Base-by-base conservation (phyloP, 306 rosid genomes). In the Trichosanthes cucumerina region DNA sequence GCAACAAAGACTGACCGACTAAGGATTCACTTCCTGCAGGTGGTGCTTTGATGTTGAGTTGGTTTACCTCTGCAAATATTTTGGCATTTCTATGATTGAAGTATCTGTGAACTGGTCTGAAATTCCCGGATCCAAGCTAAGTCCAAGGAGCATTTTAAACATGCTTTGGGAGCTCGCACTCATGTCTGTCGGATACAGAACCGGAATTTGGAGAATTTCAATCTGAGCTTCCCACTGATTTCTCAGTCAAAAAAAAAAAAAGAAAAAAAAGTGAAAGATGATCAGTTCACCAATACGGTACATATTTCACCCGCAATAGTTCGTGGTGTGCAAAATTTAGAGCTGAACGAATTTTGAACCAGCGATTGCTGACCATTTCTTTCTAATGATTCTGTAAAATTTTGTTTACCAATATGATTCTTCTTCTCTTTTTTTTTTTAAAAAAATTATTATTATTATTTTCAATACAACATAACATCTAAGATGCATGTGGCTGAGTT, bases 21-120 rank as follows among this genome's bases (percentile, higher is more conserved):
- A 1, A 31, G 54, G n/a, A 69, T 44, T 46, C 41, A 70, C 79
- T 57, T 39, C 18, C 68, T 77, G 86, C 92, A 95, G 97, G 90
- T 95, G 98, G 98, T 95, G 98, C 85, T 95, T 95, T 81, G 98
- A 95, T 60, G 98, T 95, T 66, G 97, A 95, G 75, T 73, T 92
- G 83, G 98, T 95, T 66, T 91, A 77, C 81, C 87, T 95, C 15
- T 86, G 96, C 83, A 91, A 89, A 77, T 68, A 88, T 88, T 92
- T 95, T 86, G 23, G 77, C 73, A 91, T 95, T 75, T 91, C 90
- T 28, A 84, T 95, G 84, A 76, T 87, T 21, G 98, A 95, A 85
- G 88, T 90, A 78, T 92, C 98, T 57, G 98, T 95, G 83, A 92
- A 83, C 83, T 95, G 98, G 98, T 88, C 91, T 23, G 98, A 95